Conservation (phyloP, 2,329 filamentous ascomycete species). For the Apiospora koreana region DNA sequence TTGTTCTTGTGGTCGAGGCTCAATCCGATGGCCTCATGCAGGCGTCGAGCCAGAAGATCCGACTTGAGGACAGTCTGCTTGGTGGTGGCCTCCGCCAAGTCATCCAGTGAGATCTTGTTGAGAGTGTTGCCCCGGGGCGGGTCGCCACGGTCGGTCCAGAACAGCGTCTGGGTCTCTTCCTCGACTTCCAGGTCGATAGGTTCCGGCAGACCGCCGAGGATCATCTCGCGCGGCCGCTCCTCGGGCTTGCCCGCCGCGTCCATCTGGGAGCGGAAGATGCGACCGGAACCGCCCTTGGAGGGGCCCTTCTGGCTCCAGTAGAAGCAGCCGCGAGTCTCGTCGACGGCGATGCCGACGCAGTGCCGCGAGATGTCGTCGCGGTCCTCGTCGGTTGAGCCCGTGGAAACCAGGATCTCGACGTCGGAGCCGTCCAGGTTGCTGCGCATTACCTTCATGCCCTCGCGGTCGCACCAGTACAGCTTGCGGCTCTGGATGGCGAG, state of each 20-base stretch:
- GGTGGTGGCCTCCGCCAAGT: conserved; percentile 7
- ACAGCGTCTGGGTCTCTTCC: conserved; percentile 43
- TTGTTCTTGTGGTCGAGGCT: conserved; percentile 15
- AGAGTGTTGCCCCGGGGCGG: conserved; percentile 55
- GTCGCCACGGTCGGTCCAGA: conserved; percentile 64
- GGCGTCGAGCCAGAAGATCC: conserved; percentile 17
- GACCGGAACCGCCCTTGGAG: conserved; percentile 50
- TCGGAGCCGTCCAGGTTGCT: conserved; percentile 23
- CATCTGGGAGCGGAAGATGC: conserved; percentile 53
- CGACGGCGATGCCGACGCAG: conserved; percentile 58
- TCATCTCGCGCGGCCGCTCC: conserved; percentile 39
- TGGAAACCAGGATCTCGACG: conserved; percentile 19
- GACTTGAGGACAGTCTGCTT: conserved; percentile 1
- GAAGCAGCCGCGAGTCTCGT: conserved; percentile 42
- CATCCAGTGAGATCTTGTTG: conserved; percentile 37
- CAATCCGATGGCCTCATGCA: conserved; percentile 22
- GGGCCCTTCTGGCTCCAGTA: conserved; percentile 64
- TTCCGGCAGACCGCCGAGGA: conserved; percentile 51
- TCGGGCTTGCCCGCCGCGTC: conserved; percentile 32
- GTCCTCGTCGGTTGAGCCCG: conserved; percentile 27
- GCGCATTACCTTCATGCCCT: conserved; percentile 27
- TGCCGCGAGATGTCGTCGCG: conserved; percentile 40
- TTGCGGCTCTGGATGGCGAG: neutral
- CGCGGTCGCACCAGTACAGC: conserved; percentile 30
- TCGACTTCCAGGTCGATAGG: conserved; percentile 61